phyloP scores from a whole-genome alignment of 305 asterid genomes.

The Solanum chacoense region DNA sequence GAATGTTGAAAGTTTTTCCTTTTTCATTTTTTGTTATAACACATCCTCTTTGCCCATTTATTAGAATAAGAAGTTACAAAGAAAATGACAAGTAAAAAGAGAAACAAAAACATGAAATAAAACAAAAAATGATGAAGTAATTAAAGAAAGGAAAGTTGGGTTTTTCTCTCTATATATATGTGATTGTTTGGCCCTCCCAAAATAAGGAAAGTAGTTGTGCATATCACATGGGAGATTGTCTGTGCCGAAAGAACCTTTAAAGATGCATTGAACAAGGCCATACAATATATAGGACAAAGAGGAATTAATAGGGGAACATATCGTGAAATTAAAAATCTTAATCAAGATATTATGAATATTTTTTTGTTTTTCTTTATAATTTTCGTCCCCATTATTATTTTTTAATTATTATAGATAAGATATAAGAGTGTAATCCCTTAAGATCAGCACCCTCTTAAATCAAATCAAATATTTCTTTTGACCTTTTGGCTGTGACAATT shows the following conservation, averaged over 20 bases:
- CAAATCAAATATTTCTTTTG: background rate
- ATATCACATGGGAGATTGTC: conserved; percentile 1
- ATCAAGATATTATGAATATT: background rate
- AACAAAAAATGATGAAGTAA: background rate
- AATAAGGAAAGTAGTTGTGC: conserved; percentile 5
- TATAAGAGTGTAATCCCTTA: background rate
- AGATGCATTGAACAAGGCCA: conserved; percentile 1
- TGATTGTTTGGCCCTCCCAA: background rate
- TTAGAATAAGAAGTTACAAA: background rate
- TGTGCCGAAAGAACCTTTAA: background rate
- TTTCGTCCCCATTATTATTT: background rate
- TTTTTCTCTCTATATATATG: background rate
- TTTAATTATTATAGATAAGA: background rate
- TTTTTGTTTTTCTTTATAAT: background rate
- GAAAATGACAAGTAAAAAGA: background rate
- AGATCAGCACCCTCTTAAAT: background rate
- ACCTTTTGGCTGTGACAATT: background rate
- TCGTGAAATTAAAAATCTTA: background rate
- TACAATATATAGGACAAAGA: background rate
- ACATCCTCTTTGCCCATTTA: background rate
- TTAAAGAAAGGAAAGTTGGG: background rate
- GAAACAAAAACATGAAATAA: background rate
- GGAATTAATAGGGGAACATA: background rate
- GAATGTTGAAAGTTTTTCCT: background rate
- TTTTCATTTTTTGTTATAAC: background rate